These are phyloP conservation scores for Trichoderma orchidacearum DNA, from an alignment of 495 filamentous ascomycete species.

Conservation along the genomic window DNA sequence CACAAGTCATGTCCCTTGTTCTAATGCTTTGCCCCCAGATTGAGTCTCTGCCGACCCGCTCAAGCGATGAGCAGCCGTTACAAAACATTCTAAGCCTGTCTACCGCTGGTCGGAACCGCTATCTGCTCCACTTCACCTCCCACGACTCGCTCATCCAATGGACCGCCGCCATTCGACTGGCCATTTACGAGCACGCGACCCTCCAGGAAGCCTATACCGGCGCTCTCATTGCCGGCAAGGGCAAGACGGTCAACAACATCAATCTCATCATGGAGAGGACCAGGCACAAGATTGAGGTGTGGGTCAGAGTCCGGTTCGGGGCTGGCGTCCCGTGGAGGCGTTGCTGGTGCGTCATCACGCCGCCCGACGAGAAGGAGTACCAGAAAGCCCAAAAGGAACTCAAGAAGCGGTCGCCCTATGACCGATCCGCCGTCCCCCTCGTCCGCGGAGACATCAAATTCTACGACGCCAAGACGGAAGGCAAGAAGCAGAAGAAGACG, in stretches of 20 bases:
- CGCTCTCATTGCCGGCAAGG: conserved; percentile 89
- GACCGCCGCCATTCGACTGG: conserved; percentile 86
- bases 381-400: conserved; percentile 67
- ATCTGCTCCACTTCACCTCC: conserved; percentile 90
- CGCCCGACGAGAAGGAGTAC: conserved; percentile 83
- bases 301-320: conserved; percentile 90
- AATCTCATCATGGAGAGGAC: conserved; percentile 69
- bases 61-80: conserved; percentile 57
- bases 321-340: conserved; percentile 93
- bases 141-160: conserved; percentile 87
- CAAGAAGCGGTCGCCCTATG: conserved; percentile 80
- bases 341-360: conserved; percentile 89
- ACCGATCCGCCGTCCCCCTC: conserved; percentile 45
- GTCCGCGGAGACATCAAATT: conserved; percentile 86
- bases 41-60: conserved; percentile 74
- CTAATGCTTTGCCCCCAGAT: conserved; percentile 40
- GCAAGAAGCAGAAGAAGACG: conserved; percentile 84
- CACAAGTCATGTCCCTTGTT: too few relatives aligned
- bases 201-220: conserved; percentile 96
- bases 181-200: conserved; percentile 89
- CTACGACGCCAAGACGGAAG: conserved; percentile 57
- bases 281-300: conserved; percentile 69
- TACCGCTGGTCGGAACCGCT: conserved; percentile 89
- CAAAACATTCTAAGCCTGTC: conserved; percentile 93
- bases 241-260: conserved; percentile 76